Conservation (phyloP, 257 asterid species). For the Eustoma russellianum region DNA sequence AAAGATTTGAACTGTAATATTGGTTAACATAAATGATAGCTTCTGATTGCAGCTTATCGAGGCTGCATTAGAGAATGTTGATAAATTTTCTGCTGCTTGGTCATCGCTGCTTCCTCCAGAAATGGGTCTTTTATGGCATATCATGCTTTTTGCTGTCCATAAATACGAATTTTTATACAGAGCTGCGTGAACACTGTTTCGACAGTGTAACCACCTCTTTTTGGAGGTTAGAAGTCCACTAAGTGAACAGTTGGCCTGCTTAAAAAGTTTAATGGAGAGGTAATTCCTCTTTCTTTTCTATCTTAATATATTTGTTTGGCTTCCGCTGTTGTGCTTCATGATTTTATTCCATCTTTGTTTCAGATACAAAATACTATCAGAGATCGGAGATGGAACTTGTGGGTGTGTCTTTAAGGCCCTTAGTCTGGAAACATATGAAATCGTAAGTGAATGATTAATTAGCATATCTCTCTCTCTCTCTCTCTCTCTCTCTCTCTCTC, state of each 20-base stretch:
- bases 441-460: constrained; percentile 35
- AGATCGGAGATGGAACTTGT: constrained; percentile 91
- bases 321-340: constrained; percentile 10
- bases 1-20: constrained; percentile 13
- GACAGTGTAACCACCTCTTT: constrained; percentile 52
- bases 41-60: constrained; percentile 74
- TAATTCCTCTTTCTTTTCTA: constrained; percentile 17
- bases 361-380: constrained; percentile 75
- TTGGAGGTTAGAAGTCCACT: constrained; percentile 55
- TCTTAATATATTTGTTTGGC: background rate
- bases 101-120: constrained; percentile 53
- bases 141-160: constrained; percentile 46
- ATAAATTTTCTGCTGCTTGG: constrained; percentile 51
- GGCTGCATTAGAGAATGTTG: constrained; percentile 97
- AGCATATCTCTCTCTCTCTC: too few relatives aligned
- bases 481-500: too few relatives aligned
- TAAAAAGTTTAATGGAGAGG: constrained; percentile 63
- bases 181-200: constrained; percentile 49
- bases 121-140: constrained; percentile 48
- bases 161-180: constrained; percentile 34
- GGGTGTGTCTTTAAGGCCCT: constrained; percentile 90
- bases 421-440: constrained; percentile 65
- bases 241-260: constrained; percentile 19
- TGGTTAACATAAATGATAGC: constrained; percentile 56
- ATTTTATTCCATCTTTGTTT: constrained; percentile 15